Base-by-base conservation (phyloP, 164 flowering plant species). In the Vitis riparia region DNA sequence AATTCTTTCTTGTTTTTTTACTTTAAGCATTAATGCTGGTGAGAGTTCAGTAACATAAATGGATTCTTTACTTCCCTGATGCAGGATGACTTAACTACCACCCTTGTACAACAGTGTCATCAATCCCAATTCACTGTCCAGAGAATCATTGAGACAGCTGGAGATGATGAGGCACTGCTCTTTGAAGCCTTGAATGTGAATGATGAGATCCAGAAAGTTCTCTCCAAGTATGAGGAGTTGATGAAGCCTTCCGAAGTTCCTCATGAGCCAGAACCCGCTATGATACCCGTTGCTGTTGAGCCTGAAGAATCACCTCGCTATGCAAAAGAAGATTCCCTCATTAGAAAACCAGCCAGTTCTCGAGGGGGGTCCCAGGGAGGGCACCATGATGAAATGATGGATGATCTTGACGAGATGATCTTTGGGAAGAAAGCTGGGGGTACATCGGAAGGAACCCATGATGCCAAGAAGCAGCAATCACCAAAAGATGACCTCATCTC, bases 401-500 rank as follows among this genome's bases (percentile, higher is more conserved):
- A 93, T 71, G 98, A 95, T 82, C 95, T 93, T 8, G 99, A 95
- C 67, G 98, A 95, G 81, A 95, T 93, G 99, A 93, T 95, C 8
- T 95, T 95, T 66, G 98, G 97, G 13, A 95, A 80, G 86, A 91
- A 93, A 78, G 68, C 79, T 6, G 89, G 88, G 9, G 74, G 85
- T 55, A 11, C 88, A 44, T 86, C 95, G 11, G 89, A 83, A 62
- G 76, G 75, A 3, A 83, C 83, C n/a, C 83, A 81, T 19, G 89
- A 79, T 63, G 65, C 85, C 17, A 89, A 85, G 84, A 88, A 90
- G 80, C 86, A 82, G 68, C 76, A 73, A 53, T 64, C 87, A 23
- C 3, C 85, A 12, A 89, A 87, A 74, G 91, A 90, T 70, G 98
- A 95, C 81, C 91, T 91, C 66, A 93, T 95, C 67, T 50, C 67